These are phyloP conservation scores for Thuidium tamariscinum DNA, from an alignment of 225 moss, liverwort and hornwort genomes.

Conservation along the genomic window DNA sequence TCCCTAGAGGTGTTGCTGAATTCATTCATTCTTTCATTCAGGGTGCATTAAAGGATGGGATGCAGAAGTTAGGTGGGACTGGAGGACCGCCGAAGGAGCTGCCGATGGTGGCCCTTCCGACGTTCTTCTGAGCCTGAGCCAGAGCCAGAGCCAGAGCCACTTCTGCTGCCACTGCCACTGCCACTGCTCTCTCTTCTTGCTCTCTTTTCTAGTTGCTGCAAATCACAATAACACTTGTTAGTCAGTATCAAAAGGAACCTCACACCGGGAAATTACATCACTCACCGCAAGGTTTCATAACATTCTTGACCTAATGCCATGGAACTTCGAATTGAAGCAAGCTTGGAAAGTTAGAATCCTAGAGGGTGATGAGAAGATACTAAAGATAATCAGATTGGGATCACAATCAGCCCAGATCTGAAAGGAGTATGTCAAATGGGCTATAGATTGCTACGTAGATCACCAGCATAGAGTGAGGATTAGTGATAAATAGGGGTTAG, in stretches of 20 bases:
- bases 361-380: background rate
- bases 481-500: no score
- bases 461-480: background rate
- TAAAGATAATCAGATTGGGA: background rate
- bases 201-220: slow-evolving; percentile 3
- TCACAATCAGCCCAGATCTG: background rate
- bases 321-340: background rate
- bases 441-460: background rate
- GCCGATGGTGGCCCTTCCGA: slow-evolving; percentile 8
- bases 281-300: background rate
- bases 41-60: background rate
- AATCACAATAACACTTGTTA: background rate
- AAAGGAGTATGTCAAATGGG: background rate
- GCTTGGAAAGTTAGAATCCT: background rate
- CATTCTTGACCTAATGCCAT: background rate
- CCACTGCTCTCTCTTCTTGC: slow-evolving; percentile 4
- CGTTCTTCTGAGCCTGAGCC: slow-evolving; percentile 8
- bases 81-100: background rate
- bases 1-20: background rate
- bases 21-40: background rate
- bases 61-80: background rate
- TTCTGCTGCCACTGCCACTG: background rate
- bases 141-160: background rate
- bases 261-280: background rate
- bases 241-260: background rate